A percentile compares a stretch with the other conserved stretches of the same genome.
These are phyloP conservation scores for Rutstroemia sydowiana DNA, from an alignment of 2,329 filamentous ascomycete genomes.

Conservation along the genomic window DNA sequence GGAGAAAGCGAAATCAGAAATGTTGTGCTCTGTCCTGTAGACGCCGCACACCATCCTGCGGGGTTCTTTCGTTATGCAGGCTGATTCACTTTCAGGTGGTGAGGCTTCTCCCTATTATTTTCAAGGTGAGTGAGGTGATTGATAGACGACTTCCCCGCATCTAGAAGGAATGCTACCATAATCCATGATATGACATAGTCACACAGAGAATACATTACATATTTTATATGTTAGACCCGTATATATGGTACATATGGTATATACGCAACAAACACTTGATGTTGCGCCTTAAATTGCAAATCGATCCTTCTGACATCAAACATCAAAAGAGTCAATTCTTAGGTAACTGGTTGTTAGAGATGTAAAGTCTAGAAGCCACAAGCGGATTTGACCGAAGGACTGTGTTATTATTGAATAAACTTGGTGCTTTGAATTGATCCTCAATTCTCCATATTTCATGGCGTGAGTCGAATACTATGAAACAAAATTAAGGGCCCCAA, in stretches of 20 bases:
- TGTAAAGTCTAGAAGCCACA: background rate
- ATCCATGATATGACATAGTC: background rate
- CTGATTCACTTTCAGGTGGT: background rate
- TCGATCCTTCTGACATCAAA: background rate
- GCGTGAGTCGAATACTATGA: slow-evolving; percentile 1
- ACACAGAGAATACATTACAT: too few relatives aligned
- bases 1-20: slow-evolving; percentile 1
- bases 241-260: too few relatives aligned
- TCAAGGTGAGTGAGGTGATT: background rate
- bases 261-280: background rate
- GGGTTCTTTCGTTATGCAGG: too few relatives aligned
- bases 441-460: slow-evolving; percentile 6
- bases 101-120: background rate
- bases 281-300: background rate
- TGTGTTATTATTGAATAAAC: background rate
- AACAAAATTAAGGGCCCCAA: background rate
- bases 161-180: background rate
- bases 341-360: too few relatives aligned
- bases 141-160: background rate
- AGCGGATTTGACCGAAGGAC: background rate
- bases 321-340: too few relatives aligned
- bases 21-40: background rate
- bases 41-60: background rate
- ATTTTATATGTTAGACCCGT: too few relatives aligned
- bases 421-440: background rate